A percentile compares a stretch with the other conserved stretches of the same genome.
Conservation (phyloP, 108 stramenopile genomes). For the Cylindrotheca closterium region DNA sequence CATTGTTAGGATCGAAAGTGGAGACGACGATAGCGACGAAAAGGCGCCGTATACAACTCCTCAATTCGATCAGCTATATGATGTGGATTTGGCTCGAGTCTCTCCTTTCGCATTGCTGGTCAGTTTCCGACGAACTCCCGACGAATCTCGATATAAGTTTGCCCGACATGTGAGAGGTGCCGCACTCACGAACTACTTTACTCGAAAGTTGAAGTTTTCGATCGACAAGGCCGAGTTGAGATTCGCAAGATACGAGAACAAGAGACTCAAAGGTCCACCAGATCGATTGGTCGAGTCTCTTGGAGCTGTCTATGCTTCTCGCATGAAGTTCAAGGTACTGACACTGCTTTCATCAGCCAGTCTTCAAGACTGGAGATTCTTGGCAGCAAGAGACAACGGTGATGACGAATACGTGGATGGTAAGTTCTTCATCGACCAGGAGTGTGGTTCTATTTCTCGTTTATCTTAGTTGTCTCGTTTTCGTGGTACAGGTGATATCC, state of each 20-base stretch:
- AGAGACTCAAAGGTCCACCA: slow-evolving; percentile 74
- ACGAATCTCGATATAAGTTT: slow-evolving; percentile 56
- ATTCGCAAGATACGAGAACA: slow-evolving; percentile 71
- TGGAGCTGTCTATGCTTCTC: slow-evolving; percentile 66
- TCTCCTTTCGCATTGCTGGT: slow-evolving; percentile 74
- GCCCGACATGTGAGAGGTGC: slow-evolving; percentile 55
- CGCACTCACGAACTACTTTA: slow-evolving; percentile 80
- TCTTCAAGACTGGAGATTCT: slow-evolving; percentile 83
- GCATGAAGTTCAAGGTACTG: slow-evolving; percentile 81
- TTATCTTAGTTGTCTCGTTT: neutral
- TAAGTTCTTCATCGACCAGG: too few species aligned
- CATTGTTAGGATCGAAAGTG: slow-evolving; percentile 44
- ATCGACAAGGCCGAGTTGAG: slow-evolving; percentile 76
- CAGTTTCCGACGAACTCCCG: slow-evolving; percentile 79
- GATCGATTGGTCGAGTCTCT: slow-evolving; percentile 76
- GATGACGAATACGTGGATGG: slow-evolving; percentile 78
- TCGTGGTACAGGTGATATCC: slow-evolving; percentile 62
- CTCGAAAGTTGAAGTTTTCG: slow-evolving; percentile 73
- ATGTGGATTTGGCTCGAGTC: slow-evolving; percentile 63
- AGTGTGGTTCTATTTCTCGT: neutral
- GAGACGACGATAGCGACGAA: slow-evolving; percentile 5
- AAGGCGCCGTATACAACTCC: slow-evolving; percentile 64
- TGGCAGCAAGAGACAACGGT: slow-evolving; percentile 72
- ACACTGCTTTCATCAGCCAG: slow-evolving; percentile 76
- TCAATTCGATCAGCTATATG: slow-evolving; percentile 62